phyloP scores from a whole-genome alignment of 805 yeast species.

The Wickerhamiella nectarea region DNA sequence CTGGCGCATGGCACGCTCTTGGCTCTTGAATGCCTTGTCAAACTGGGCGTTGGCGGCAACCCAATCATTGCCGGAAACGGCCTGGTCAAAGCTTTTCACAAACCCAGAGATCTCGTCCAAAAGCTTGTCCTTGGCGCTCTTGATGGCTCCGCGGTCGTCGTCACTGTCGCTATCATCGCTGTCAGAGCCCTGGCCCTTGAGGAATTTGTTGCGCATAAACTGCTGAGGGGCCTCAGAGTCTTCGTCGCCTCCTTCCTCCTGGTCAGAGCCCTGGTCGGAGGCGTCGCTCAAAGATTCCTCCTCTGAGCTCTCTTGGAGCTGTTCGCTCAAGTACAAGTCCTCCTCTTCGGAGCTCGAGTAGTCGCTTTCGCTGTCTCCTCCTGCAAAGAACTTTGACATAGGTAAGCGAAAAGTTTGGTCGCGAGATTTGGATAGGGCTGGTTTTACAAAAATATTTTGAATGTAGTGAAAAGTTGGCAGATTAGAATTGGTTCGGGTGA shows the following conservation, averaged over 20 bases:
- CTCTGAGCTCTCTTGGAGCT: conserved; percentile 27
- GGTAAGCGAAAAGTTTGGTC: conserved; percentile 1
- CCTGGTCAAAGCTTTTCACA: conserved; percentile 53
- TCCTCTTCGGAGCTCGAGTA: conserved; percentile 52
- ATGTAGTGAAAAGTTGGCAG: no score
- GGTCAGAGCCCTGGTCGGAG: conserved; percentile 27
- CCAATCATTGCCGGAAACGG: conserved; percentile 68
- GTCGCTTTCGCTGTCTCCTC: conserved; percentile 34
- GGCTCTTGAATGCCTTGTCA: conserved; percentile 57
- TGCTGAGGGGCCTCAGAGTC: conserved; percentile 28
- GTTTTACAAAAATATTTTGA: no score
- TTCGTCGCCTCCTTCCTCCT: conserved; percentile 36
- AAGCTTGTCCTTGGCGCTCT: conserved; percentile 84
- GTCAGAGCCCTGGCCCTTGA: conserved; percentile 29
- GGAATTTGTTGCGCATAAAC: conserved; percentile 24
- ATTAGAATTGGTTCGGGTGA: no score
- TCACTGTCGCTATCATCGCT: conserved; percentile 44
- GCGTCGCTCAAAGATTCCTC: conserved; percentile 28
- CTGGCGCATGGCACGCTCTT: conserved; percentile 63
- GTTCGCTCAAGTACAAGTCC: conserved; percentile 32
- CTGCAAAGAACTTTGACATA: conserved; percentile 88
- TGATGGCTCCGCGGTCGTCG: conserved; percentile 73
- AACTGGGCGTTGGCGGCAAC: conserved; percentile 54
- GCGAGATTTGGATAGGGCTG: no score
- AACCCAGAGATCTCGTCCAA: conserved; percentile 68